A percentile compares a stretch with the other conserved stretches of the same genome.
These are phyloP conservation scores for Eimeria zaria DNA, from an alignment of 169 alveolate species.

Conservation along the genomic window DNA sequence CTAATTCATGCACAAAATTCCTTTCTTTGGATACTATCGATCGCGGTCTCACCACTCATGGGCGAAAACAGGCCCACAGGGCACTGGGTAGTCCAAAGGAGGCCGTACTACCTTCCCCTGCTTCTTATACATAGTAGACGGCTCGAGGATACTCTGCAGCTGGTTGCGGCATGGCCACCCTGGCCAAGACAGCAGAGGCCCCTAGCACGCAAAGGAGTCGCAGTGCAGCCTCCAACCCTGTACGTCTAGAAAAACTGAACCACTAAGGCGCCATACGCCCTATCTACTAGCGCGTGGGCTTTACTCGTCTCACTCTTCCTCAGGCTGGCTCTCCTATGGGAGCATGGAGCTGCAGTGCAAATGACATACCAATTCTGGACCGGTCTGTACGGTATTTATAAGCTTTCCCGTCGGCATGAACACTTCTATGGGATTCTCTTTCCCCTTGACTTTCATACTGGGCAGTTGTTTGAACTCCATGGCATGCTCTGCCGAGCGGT, in stretches of 20 bases:
- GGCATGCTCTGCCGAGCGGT: conserved; percentile 85
- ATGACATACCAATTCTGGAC: conserved; percentile 49
- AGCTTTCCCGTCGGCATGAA: conserved; percentile 82
- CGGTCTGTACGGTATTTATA: conserved; percentile 55
- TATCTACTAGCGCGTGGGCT: not conserved
- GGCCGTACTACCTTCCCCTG: conserved; percentile 78
- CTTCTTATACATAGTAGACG: conserved; percentile 61
- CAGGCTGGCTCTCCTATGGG: not conserved
- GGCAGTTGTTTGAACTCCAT: conserved; percentile 83
- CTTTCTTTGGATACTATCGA: not conserved
- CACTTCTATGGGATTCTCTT: conserved; percentile 82
- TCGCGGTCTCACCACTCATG: conserved; percentile 83
- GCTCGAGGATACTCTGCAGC: conserved; percentile 73
- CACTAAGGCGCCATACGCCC: not conserved
- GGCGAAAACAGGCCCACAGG: conserved; percentile 89
- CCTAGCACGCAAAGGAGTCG: conserved; percentile 16
- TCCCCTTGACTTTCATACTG: conserved; percentile 85
- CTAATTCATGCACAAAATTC: not conserved
- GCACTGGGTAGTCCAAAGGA: conserved; percentile 84
- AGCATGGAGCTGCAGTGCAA: not conserved
- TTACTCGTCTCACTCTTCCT: not conserved
- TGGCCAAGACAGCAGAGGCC: conserved; percentile 85
- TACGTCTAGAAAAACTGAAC: not conserved
- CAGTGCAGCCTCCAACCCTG: not conserved
- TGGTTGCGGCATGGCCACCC: conserved; percentile 84